phyloP scores from a whole-genome alignment of 139 green algal species.

The Chlamydomonas asymmetrica region DNA sequence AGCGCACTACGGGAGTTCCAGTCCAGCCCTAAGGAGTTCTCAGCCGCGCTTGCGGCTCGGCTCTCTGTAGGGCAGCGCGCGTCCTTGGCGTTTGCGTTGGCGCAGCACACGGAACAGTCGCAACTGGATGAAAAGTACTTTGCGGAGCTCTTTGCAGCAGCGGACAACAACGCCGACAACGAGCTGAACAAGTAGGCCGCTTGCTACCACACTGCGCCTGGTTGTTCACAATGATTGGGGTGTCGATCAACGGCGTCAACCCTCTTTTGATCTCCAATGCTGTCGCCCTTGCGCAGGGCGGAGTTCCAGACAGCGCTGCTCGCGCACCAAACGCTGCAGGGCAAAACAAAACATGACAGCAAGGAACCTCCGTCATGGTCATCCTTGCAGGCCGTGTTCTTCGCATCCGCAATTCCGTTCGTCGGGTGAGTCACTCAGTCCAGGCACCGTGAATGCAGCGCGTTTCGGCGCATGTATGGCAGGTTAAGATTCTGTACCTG shows the following conservation, averaged over 20 bases:
- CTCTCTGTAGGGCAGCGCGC: conserved; percentile 7
- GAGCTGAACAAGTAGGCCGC: no score
- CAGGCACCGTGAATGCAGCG: no score
- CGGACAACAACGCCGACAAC: conserved; percentile 7
- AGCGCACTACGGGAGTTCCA: no score
- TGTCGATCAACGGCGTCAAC: no score
- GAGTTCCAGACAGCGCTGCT: conserved; percentile 36
- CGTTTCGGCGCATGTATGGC: no score
- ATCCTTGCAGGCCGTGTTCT: conserved; percentile 19
- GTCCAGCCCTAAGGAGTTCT: no score
- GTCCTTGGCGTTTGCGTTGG: conserved; percentile 1
- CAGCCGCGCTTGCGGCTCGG: neutral
- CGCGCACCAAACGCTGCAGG: conserved; percentile 7
- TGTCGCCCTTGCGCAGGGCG: no score
- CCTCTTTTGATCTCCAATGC: no score
- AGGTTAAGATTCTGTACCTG: no score
- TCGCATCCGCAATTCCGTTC: conserved; percentile 38
- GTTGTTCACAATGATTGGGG: no score
- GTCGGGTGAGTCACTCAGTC: no score
- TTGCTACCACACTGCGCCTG: no score
- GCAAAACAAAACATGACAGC: conserved; percentile 8
- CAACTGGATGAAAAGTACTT: conserved; percentile 23
- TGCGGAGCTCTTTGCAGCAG: conserved; percentile 19
- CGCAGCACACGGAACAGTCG: conserved; percentile 14
- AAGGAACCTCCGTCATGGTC: neutral